Conservation (phyloP, 2,329 filamentous ascomycete genomes). For the Calonectria honghensis region DNA sequence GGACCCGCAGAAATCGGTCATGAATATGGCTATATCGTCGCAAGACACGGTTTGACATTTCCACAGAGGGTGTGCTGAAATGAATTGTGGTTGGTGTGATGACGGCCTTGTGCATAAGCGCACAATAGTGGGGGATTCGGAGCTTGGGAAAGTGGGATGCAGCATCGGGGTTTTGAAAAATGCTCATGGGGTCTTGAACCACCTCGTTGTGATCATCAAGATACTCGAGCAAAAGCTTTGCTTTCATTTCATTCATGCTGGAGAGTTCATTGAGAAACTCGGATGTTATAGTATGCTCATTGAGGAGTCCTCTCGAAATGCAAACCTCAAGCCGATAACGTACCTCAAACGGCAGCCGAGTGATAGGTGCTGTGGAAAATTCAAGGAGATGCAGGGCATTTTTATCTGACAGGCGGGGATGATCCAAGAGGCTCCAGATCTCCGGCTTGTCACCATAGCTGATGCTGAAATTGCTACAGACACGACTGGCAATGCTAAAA, state of each 20-base stretch:
- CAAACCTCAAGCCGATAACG: constrained; percentile 96
- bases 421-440: constrained; percentile 59
- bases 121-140: constrained; percentile 82
- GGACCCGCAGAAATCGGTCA: constrained; percentile 91
- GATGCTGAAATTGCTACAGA: constrained; percentile 64
- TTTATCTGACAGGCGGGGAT: constrained; percentile 39
- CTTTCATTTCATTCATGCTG: constrained; percentile 65
- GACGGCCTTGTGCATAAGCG: constrained; percentile 83
- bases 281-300: constrained; percentile 82
- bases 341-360: constrained; percentile 79
- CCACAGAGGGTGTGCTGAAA: constrained; percentile 84
- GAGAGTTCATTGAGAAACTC: constrained; percentile 81
- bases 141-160: constrained; percentile 67
- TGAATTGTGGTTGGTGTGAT: constrained; percentile 91
- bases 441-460: constrained; percentile 49
- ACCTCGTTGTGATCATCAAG: constrained; percentile 78
- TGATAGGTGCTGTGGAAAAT: constrained; percentile 38
- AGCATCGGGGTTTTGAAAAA: constrained; percentile 77
- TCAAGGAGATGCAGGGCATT: constrained; percentile 57
- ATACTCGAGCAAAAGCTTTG: constrained; percentile 83
- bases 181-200: constrained; percentile 81
- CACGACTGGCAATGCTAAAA: constrained; percentile 79
- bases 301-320: constrained; percentile 85
- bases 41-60: constrained; percentile 91
- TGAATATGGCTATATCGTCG: constrained; percentile 80